These are phyloP conservation scores for Picochlorum sp. DNA, from an alignment of 139 green algal species.

Conservation along the genomic window DNA sequence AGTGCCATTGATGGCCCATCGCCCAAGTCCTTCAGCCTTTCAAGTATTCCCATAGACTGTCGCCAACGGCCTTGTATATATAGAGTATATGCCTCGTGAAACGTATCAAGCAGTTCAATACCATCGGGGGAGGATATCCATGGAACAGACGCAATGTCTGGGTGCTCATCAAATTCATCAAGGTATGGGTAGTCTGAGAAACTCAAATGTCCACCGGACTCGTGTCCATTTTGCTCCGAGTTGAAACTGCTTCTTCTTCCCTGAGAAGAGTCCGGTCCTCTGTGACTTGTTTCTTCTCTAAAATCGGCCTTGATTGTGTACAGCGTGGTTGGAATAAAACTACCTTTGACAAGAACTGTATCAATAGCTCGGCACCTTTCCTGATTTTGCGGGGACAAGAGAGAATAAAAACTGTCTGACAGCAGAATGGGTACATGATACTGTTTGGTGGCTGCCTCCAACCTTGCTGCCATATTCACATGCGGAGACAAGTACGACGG, in stretches of 20 bases:
- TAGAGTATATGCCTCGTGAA: slow-evolving; percentile 23
- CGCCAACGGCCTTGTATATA: slow-evolving; percentile 70
- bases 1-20: slow-evolving; percentile 64
- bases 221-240: neutral
- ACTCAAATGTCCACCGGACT: slow-evolving; percentile 1
- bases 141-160: slow-evolving; percentile 53
- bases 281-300: neutral
- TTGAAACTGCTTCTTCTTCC: neutral
- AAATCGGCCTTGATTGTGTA: slow-evolving; percentile 68
- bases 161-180: slow-evolving; percentile 70
- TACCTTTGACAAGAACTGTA: slow-evolving; percentile 88
- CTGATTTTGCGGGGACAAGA: slow-evolving; percentile 31
- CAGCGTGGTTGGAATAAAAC: slow-evolving; percentile 62
- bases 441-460: slow-evolving; percentile 90
- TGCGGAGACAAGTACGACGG: slow-evolving; percentile 91
- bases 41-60: slow-evolving; percentile 35
- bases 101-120: too few species aligned
- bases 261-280: too few species aligned
- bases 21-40: slow-evolving; percentile 25
- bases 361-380: slow-evolving; percentile 75
- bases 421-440: slow-evolving; percentile 79
- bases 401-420: slow-evolving; percentile 61
- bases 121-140: neutral
- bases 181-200: slow-evolving; percentile 28
- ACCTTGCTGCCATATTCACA: slow-evolving; percentile 91